phyloP scores from a whole-genome alignment of 2,329 filamentous ascomycete species.

The Colletotrichum viniferum region DNA sequence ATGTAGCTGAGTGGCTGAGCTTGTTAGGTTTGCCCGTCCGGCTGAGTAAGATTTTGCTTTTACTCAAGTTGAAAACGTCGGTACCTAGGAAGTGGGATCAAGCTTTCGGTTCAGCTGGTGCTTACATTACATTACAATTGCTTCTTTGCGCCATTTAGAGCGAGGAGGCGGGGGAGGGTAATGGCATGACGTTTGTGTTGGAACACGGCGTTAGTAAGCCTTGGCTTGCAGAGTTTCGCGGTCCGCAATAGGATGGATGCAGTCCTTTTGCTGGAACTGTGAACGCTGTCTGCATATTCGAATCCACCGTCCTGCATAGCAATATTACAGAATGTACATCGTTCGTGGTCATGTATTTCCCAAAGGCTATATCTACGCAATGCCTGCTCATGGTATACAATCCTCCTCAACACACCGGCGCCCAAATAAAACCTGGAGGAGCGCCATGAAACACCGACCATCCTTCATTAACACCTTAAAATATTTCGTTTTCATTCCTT shows the following conservation, averaged over 20 bases:
- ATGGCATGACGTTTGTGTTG: background rate
- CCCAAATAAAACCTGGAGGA: background rate
- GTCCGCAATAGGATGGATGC: background rate
- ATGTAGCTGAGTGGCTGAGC: background rate
- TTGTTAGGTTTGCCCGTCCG: background rate
- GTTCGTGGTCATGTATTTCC: background rate
- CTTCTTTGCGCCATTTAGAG: background rate
- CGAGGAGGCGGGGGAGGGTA: background rate
- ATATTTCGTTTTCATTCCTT: background rate
- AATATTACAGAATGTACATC: background rate
- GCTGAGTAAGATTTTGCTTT: background rate
- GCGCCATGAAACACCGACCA: background rate
- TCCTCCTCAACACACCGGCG: background rate
- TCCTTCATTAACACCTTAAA: background rate
- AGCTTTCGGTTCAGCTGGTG: background rate
- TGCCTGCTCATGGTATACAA: background rate
- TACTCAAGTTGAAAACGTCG: background rate
- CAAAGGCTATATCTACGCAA: background rate
- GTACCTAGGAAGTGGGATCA: background rate
- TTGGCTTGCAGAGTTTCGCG: background rate
- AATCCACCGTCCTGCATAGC: background rate
- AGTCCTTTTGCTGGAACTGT: background rate
- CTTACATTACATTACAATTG: background rate
- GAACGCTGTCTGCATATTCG: background rate
- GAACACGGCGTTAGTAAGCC: conserved; percentile 1